These are phyloP conservation scores for Thelonectria olida DNA, from an alignment of 2,329 filamentous ascomycete species.

Conservation along the genomic window DNA sequence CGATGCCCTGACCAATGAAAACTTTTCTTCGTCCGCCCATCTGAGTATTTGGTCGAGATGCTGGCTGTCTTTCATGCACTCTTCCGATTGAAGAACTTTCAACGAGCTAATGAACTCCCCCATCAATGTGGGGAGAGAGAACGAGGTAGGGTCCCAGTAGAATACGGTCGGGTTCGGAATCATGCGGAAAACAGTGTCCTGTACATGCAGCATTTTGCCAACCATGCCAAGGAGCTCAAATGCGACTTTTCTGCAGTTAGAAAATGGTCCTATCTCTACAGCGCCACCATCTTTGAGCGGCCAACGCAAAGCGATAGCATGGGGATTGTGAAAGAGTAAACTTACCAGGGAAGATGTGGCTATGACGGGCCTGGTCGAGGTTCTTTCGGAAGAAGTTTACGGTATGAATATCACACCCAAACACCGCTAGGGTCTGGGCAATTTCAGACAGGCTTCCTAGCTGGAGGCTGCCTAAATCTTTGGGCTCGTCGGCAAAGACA, in stretches of 20 bases:
- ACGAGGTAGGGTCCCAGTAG: constrained; percentile 31
- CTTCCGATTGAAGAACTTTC: background rate
- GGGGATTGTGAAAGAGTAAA: background rate
- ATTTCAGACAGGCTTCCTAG: constrained; percentile 48
- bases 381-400: constrained; percentile 41
- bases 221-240: constrained; percentile 52
- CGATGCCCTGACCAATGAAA: constrained; percentile 17
- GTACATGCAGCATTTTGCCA: constrained; percentile 46
- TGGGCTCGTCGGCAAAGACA: constrained; percentile 34
- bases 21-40: constrained; percentile 25
- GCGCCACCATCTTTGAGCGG: background rate
- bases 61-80: background rate
- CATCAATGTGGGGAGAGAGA: constrained; percentile 24
- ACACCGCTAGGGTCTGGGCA: constrained; percentile 46
- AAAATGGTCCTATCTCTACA: background rate
- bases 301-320: too few relatives aligned
- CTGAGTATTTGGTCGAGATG: constrained; percentile 17
- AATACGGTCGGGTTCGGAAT: constrained; percentile 51
- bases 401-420: constrained; percentile 50
- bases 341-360: constrained; percentile 31
- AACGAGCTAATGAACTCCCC: constrained; percentile 18
- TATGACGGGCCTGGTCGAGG: constrained; percentile 25
- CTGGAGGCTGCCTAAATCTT: constrained; percentile 36
- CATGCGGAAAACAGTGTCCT: constrained; percentile 50
- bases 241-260: constrained; percentile 5